A percentile compares a stretch with the other conserved stretches of the same genome.
Conservation (phyloP, 176 grass and related monocot species). For the Oryza punctata region DNA sequence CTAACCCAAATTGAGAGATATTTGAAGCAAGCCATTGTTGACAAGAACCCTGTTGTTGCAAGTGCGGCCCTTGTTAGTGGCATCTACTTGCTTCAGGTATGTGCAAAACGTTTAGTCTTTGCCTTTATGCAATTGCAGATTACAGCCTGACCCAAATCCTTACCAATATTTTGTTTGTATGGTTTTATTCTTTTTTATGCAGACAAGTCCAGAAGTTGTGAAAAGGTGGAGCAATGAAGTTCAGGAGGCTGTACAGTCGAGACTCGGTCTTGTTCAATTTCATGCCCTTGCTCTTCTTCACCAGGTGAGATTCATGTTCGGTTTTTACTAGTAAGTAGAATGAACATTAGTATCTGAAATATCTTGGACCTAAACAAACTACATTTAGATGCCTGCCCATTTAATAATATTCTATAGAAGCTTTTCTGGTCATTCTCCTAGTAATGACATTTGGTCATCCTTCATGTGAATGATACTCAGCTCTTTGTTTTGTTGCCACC, state of each 20-base stretch:
- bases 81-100: constrained; percentile 94
- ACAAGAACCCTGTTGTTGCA: constrained; percentile 98
- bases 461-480: neutral
- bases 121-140: constrained; percentile 7
- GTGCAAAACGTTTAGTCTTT: constrained; percentile 23
- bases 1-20: constrained; percentile 99
- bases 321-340: constrained; percentile 8
- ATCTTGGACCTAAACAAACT: constrained; percentile 13
- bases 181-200: constrained; percentile 26
- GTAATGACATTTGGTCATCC: neutral
- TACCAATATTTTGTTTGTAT: constrained; percentile 22
- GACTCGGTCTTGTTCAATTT: constrained; percentile 93
- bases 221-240: constrained; percentile 99
- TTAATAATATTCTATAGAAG: neutral
- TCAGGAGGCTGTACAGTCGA: constrained; percentile 97
- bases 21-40: constrained; percentile 96
- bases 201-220: constrained; percentile 96
- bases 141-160: neutral
- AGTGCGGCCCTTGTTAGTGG: constrained; percentile 98
- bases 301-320: constrained; percentile 58
- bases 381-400: neutral
- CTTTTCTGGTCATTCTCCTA: neutral
- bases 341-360: neutral
- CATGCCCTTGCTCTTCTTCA: constrained; percentile 97
- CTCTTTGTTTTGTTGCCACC: neutral